Evolutionary conservation across 1,139 yeast genomes (phyloP), one percentile per base, ranked within the genome.

Genomic region (Yamadazyma dushanensis): DNA sequence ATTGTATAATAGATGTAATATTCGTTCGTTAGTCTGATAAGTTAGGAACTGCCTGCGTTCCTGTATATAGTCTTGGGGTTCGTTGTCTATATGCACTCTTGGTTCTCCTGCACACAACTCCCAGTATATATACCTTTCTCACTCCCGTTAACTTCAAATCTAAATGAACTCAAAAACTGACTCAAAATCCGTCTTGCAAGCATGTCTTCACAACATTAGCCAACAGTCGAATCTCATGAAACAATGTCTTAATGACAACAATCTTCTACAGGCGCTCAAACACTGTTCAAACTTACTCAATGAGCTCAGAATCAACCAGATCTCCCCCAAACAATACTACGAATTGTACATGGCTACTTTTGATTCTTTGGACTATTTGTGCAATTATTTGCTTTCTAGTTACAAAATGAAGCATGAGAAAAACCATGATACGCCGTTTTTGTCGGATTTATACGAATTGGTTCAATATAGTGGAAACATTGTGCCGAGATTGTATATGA

Each of bases 401-500:
- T 90, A 87, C 52, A 78, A 80, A 8, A 63, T 58, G 17, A 63
- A 63, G 37, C 54, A 51, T 40, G 48, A 51, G 35, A 54, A 52
- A 27, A 41, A 40, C 14, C 30, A 34, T 14, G 46, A 46, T 10
- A 68, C 75, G 27, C 84, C 88, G 40, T 94, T 90, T 58, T 65
- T 92, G 41, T 89, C 95, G 1, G 97, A 92, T 57, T 68, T 92
- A 39, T 92, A 92, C 56, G 97, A 92, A 54, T 70, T 92, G 57
- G 97, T 92, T 3, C 98, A 92, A 57, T 94, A 92, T 56, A 89
- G 96, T 1, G 96, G 94, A 2, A 92, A 89, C 59, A 87, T 94
- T 27, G 75, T 92, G 11, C 98, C 98, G 3, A 72, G 98, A 40
- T 68, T 92, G 38, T 92, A 94, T 57, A 71, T 94, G 64, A 89